A percentile compares a stretch with the other conserved stretches of the same genome.
phyloP scores from a whole-genome alignment of 2,329 filamentous ascomycete species.

The Metarhizium rileyi region DNA sequence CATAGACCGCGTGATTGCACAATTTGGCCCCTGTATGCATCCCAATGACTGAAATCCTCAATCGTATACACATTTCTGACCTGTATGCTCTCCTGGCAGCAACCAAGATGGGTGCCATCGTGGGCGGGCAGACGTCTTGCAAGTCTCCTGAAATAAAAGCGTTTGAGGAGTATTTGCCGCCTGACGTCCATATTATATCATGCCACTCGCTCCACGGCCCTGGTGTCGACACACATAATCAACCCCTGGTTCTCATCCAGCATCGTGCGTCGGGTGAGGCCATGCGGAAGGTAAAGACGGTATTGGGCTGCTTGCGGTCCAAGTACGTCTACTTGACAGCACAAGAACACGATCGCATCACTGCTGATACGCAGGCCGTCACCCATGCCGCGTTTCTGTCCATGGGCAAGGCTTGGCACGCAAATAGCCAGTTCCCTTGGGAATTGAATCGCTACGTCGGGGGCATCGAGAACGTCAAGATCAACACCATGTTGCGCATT shows the following conservation, averaged over 20 bases:
- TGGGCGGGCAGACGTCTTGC: constrained; percentile 95
- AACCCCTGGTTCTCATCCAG: constrained; percentile 88
- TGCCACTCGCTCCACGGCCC: constrained; percentile 96
- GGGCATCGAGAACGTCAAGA: constrained; percentile 98
- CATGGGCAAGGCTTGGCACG: constrained; percentile 97
- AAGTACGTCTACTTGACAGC: constrained; percentile 84
- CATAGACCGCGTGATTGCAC: constrained; percentile 77
- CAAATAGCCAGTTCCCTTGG: constrained; percentile 94
- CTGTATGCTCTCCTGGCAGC: constrained; percentile 40
- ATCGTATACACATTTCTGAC: constrained; percentile 2
- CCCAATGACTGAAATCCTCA: constrained; percentile 4
- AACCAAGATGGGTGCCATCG: constrained; percentile 89
- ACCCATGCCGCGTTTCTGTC: constrained; percentile 94
- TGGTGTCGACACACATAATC: constrained; percentile 75
- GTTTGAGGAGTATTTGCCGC: constrained; percentile 79
- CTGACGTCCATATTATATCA: constrained; percentile 85
- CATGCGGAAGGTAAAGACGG: constrained; percentile 67
- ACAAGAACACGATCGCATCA: constrained; percentile 88
- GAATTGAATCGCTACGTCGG: constrained; percentile 91
- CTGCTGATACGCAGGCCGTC: constrained; percentile 94
- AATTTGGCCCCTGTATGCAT: constrained; percentile 78
- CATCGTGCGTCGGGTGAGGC: constrained; percentile 75
- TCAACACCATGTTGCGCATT: constrained; percentile 94
- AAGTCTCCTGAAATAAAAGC: constrained; percentile 93
- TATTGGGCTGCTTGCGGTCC: constrained; percentile 75